Evolutionary conservation across 257 asterid genomes (phyloP).

Genomic region (Penstemon barbatus): DNA sequence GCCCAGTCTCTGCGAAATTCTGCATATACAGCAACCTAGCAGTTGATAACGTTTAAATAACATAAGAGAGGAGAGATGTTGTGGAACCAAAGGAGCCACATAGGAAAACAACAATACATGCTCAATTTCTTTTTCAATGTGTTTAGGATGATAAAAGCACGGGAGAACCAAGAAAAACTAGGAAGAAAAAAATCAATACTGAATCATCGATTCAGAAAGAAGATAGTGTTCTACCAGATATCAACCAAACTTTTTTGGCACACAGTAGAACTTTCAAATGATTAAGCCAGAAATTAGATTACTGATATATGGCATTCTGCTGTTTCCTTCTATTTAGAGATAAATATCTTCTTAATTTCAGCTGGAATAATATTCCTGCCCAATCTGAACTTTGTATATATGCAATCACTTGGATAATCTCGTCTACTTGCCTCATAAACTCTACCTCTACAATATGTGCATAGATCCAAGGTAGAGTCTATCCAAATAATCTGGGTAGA

Average conservation of each 20-base stretch:
- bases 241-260: neutral
- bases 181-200: neutral
- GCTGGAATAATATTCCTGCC: neutral
- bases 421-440: conserved; percentile 5
- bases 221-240: conserved; percentile 3
- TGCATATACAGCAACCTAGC: conserved; percentile 97
- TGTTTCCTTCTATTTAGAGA: neutral
- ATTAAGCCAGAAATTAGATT: neutral
- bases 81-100: conserved; percentile 22
- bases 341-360: neutral
- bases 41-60: conserved; percentile 51
- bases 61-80: conserved; percentile 36
- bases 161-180: conserved; percentile 10
- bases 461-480: neutral
- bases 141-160: conserved; percentile 25
- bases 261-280: neutral
- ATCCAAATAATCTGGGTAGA: neutral
- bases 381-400: neutral
- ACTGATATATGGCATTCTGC: neutral
- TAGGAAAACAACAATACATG: conserved; percentile 5
- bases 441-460: neutral
- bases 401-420: neutral
- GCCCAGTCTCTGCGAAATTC: conserved; percentile 96
- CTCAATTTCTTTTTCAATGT: conserved; percentile 2
- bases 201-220: no score